phyloP scores from a whole-genome alignment of 208 protist genomes.

The Trypanosoma cruzi region DNA sequence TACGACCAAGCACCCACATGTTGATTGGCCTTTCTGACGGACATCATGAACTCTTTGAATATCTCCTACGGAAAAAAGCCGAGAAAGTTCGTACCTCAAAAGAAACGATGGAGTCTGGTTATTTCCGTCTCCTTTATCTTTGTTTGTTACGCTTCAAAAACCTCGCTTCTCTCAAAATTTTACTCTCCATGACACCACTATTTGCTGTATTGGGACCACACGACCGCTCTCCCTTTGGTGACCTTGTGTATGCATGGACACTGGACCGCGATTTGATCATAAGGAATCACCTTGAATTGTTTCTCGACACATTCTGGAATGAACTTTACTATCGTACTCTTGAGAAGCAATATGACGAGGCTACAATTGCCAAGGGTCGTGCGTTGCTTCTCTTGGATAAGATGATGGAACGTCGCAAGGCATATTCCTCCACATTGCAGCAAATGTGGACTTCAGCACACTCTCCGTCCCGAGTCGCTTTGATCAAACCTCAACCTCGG shows the following conservation, averaged over 20 bases:
- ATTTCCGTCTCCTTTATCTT: conserved; percentile 42
- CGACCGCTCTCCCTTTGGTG: conserved; percentile 56
- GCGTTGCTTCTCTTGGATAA: conserved; percentile 37
- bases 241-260: conserved; percentile 56
- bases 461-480: conserved; percentile 13
- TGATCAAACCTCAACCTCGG: not conserved
- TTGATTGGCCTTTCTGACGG: conserved; percentile 28
- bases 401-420: conserved; percentile 36
- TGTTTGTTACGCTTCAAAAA: conserved; percentile 39
- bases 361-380: conserved; percentile 3
- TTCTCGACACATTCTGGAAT: conserved; percentile 60
- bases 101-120: conserved; percentile 37
- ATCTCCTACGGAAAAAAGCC: conserved; percentile 53
- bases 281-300: conserved; percentile 40
- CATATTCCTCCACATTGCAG: conserved; percentile 26
- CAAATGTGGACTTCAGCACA: conserved; percentile 23
- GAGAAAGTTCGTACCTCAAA: conserved; percentile 29
- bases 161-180: conserved; percentile 9
- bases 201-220: conserved; percentile 61
- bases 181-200: conserved; percentile 47
- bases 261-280: conserved; percentile 27
- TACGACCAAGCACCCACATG: not conserved
- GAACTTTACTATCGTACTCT: conserved; percentile 49
- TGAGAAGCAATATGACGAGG: conserved; percentile 33
- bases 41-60: conserved; percentile 51